Percentiles rank a stretch among this genome's conserved stretches.
Evolutionary conservation across 768 basidiomycete genomes (phyloP).

Genomic region (Russula compacta): DNA sequence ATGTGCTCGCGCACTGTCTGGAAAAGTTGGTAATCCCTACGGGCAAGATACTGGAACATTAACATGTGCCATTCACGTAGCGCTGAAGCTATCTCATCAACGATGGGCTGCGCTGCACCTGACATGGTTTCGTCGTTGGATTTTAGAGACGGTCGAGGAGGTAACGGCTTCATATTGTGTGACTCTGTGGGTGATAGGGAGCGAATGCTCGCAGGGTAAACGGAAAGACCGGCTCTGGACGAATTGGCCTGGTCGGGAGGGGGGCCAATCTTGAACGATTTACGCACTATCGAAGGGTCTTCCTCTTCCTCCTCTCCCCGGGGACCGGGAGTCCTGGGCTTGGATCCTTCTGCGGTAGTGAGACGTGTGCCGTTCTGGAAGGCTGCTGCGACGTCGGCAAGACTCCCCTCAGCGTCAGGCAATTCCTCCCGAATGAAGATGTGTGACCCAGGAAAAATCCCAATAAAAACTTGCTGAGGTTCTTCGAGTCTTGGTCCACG

Average conservation of each 20-base stretch:
- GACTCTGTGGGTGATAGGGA: slow-evolving; percentile 55
- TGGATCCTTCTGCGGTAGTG: slow-evolving; percentile 34
- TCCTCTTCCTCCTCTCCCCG: slow-evolving; percentile 63
- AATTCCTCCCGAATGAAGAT: slow-evolving; percentile 81
- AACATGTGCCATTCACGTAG: slow-evolving; percentile 92
- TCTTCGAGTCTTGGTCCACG: slow-evolving; percentile 61
- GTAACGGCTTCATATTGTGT: slow-evolving; percentile 60
- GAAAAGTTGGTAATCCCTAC: slow-evolving; percentile 85
- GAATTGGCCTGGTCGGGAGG: slow-evolving; percentile 69
- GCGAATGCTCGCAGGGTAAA: slow-evolving; percentile 68
- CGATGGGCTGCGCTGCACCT: slow-evolving; percentile 76
- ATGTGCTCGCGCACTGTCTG: slow-evolving; percentile 80
- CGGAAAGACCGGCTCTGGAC: slow-evolving; percentile 60
- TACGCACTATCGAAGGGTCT: slow-evolving; percentile 34
- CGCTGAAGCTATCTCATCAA: slow-evolving; percentile 96
- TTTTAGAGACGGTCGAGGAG: slow-evolving; percentile 89
- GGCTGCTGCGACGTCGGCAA: slow-evolving; percentile 64
- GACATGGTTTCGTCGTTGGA: slow-evolving; percentile 89
- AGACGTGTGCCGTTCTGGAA: slow-evolving; percentile 30
- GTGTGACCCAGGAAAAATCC: slow-evolving; percentile 88
- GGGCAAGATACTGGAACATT: slow-evolving; percentile 85
- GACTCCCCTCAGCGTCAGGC: slow-evolving; percentile 78
- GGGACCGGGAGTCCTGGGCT: slow-evolving; percentile 42
- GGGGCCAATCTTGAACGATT: slow-evolving; percentile 63
- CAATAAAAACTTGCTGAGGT: slow-evolving; percentile 82